phyloP scores from a whole-genome alignment of 306 rosid species.

The Delonix regia region DNA sequence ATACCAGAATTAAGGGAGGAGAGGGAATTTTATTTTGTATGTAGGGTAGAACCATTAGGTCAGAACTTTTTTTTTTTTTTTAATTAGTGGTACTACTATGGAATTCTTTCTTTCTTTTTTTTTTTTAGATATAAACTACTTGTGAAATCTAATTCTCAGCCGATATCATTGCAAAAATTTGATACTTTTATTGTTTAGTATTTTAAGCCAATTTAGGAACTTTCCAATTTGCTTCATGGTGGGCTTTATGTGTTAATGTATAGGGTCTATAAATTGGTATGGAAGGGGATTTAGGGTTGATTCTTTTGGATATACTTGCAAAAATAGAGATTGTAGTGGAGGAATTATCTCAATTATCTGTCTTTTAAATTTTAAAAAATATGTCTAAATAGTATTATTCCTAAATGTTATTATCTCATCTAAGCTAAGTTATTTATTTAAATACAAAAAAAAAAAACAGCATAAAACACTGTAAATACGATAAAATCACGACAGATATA shows the following conservation, averaged over 20 bases:
- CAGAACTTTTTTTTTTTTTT: no score
- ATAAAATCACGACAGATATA: background rate
- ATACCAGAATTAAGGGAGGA: conserved; percentile 14
- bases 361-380: no score
- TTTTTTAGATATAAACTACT: no score
- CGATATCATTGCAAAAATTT: background rate
- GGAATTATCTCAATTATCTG: background rate
- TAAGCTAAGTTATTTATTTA: background rate
- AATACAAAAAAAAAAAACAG: no score
- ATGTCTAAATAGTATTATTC: no score
- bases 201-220: background rate
- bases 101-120: no score
- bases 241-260: background rate
- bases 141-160: no score
- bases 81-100: no score
- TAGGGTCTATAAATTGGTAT: background rate
- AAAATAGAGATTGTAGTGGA: background rate
- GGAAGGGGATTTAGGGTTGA: background rate
- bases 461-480: background rate
- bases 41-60: conserved; percentile 31
- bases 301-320: background rate
- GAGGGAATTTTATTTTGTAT: background rate
- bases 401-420: background rate
- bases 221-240: background rate
- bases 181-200: background rate